phyloP scores from a whole-genome alignment of 208 protist genomes.

The Borovskyia barvae region DNA sequence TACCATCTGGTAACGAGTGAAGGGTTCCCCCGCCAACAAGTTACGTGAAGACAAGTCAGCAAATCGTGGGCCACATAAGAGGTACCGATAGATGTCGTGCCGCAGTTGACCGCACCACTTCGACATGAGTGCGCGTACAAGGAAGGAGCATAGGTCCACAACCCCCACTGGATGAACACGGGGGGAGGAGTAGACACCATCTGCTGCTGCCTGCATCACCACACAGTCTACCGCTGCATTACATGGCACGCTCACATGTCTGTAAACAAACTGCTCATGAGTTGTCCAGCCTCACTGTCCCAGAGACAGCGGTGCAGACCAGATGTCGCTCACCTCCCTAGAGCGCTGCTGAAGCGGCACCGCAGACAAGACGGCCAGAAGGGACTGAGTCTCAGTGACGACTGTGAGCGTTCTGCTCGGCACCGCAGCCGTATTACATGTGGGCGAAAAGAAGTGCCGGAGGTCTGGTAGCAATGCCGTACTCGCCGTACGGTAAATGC shows the following conservation, averaged over 20 bases:
- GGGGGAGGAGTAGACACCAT: background rate
- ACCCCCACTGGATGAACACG: background rate
- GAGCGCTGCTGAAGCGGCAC: background rate
- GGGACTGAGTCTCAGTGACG: background rate
- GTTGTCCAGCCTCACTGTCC: background rate
- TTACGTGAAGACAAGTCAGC: background rate
- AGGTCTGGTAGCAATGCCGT: background rate
- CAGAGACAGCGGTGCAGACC: background rate
- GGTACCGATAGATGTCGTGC: background rate
- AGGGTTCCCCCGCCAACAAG: background rate
- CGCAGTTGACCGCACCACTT: background rate
- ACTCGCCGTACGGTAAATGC: no score
- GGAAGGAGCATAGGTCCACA: background rate
- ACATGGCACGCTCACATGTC: background rate
- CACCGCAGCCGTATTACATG: background rate
- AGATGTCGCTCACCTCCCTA: background rate
- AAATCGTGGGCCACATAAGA: background rate
- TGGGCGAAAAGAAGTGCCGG: background rate
- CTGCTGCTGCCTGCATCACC: background rate
- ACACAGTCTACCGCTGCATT: background rate
- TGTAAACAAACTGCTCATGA: background rate
- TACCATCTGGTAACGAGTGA: background rate
- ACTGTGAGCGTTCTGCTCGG: background rate
- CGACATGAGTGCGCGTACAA: background rate
- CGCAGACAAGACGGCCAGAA: background rate